phyloP scores from a whole-genome alignment of 306 rosid species.

The Gillenia trifoliata region DNA sequence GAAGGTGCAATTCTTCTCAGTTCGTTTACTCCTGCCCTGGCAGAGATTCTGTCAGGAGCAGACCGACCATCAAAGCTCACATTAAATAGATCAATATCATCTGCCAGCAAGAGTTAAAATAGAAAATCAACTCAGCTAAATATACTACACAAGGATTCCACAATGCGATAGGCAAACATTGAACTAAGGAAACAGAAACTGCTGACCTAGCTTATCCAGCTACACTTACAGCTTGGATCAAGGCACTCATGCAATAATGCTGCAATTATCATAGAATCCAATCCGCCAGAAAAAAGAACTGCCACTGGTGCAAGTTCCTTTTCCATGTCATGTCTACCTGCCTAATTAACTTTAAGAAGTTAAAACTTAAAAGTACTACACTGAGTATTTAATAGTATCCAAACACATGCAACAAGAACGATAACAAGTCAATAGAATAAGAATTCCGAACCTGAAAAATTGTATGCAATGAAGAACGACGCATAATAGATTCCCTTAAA shows the following conservation, averaged over 20 bases:
- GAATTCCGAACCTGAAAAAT: conserved; percentile 57
- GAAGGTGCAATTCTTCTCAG: conserved; percentile 71
- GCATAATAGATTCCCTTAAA: conserved; percentile 69
- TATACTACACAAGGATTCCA: conserved; percentile 9
- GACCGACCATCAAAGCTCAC: conserved; percentile 82
- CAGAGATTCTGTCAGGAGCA: conserved; percentile 90
- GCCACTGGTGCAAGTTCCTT: conserved; percentile 67
- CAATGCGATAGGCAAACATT: conserved; percentile 12
- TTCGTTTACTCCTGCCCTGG: conserved; percentile 72
- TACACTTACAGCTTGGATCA: conserved; percentile 66
- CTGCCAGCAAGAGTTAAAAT: conserved; percentile 44
- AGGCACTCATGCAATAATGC: conserved; percentile 80
- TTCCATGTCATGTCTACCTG: conserved; percentile 35
- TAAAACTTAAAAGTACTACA: background rate
- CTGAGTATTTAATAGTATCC: background rate
- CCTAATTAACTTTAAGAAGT: conserved; percentile 28
- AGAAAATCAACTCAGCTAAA: conserved; percentile 19
- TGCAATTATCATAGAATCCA: conserved; percentile 97
- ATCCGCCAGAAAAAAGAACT: conserved; percentile 90
- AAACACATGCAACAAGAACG: background rate
- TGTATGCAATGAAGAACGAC: conserved; percentile 71
- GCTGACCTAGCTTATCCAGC: conserved; percentile 15
- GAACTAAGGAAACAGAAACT: background rate
- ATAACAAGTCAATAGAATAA: conserved; percentile 8
- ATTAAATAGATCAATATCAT: conserved; percentile 83